Evolutionary conservation across 768 basidiomycete genomes (phyloP).

Genomic region (Scleroderma citrinum): DNA sequence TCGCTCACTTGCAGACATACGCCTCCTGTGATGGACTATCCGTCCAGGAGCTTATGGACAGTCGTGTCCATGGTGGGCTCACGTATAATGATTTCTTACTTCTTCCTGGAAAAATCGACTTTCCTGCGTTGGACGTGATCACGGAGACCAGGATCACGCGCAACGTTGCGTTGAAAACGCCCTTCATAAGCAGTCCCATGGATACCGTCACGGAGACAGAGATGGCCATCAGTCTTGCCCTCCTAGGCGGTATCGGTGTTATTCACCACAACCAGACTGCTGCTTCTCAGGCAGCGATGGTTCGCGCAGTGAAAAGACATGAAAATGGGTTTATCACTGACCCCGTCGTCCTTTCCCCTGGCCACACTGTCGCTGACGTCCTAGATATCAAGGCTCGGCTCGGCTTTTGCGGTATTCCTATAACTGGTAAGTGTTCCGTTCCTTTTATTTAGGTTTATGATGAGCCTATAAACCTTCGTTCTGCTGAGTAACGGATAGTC

Average conservation of each 20-base stretch:
- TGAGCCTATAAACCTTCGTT: constrained; percentile 18
- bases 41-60: constrained; percentile 83
- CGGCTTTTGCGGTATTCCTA: neutral
- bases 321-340: constrained; percentile 99
- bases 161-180: constrained; percentile 88
- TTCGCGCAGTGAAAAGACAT: constrained; percentile 94
- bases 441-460: neutral
- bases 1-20: constrained; percentile 74
- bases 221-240: constrained; percentile 91
- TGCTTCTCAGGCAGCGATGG: constrained; percentile 90
- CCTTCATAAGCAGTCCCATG: constrained; percentile 98
- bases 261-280: constrained; percentile 94
- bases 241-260: constrained; percentile 95
- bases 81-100: constrained; percentile 98
- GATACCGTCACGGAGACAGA: constrained; percentile 96
- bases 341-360: constrained; percentile 81
- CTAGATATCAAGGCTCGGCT: constrained; percentile 67
- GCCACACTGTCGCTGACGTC: constrained; percentile 78
- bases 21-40: constrained; percentile 74
- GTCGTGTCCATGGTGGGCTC: constrained; percentile 78
- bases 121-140: constrained; percentile 71
- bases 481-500: constrained; percentile 13
- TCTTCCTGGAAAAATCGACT: constrained; percentile 94
- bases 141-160: constrained; percentile 86
- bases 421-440: neutral